Evolutionary conservation across 805 yeast species (phyloP), one percentile per base, ranked within the genome.

Genomic region (Yarrowia osloensis): DNA sequence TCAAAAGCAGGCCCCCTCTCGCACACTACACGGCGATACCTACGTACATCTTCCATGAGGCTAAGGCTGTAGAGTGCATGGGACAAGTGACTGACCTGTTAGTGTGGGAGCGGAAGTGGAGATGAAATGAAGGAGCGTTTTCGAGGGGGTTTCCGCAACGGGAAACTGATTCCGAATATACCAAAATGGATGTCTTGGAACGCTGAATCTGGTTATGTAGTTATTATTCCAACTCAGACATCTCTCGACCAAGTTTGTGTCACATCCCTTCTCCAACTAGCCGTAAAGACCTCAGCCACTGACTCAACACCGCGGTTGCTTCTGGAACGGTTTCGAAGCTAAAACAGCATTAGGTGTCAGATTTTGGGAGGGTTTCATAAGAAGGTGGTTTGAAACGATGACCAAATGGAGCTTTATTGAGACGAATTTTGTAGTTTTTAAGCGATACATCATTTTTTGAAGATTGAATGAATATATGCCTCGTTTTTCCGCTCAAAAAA

Each of bases 231-330:
- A n/a, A n/a, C n/a, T n/a, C n/a, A n/a, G n/a, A n/a, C n/a, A n/a
- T n/a, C n/a, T n/a, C n/a, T n/a, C n/a, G n/a, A n/a, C n/a, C n/a
- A n/a, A n/a, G n/a, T 2, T 3, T 28, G 31, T 28, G 31, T 5
- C 31, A 3, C 31, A 8, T 28, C 7, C 31, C 7, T 28, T 28
- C 31, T 5, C 7, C 31, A n/a, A 8, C 31, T 28, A 8, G 19
- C 22, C 49, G 49, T 44, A 46, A 26, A 46, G n/a, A 46, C 52
- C 52, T 46, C 55, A 49, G 55, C 55, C 55, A 49, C 55, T 50
- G 37, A 13, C 19, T 50, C 40, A 26, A 17, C 19, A 50, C 29
- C 21, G 40, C 57, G 40, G 57, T 50, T 33, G 57, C 57, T 50
- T 50, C 57, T 50, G 40, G 57, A 50, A 50, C 57, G 57, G 57